Evolutionary conservation across 2,329 filamentous ascomycete genomes (phyloP).

Genomic region (Aureobasidium subglaciale): DNA sequence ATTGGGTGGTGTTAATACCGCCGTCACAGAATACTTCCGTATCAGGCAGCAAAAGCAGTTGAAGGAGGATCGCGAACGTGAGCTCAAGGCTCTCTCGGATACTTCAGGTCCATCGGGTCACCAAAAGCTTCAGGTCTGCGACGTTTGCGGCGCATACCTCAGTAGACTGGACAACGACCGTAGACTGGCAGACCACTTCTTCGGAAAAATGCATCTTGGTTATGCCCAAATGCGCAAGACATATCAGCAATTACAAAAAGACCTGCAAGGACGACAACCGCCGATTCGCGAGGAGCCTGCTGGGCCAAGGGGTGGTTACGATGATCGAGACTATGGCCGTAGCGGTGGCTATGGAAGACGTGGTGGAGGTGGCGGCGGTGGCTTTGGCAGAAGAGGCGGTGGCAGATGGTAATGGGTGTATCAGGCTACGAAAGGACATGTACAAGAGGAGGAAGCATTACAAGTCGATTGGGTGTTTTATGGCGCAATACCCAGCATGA

Average conservation of each 20-base stretch:
- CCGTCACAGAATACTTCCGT: conserved; percentile 82
- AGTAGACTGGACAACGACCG: conserved; percentile 90
- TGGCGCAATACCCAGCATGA: conserved; percentile 11
- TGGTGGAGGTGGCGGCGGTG: conserved; percentile 31
- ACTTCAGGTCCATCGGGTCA: conserved; percentile 89
- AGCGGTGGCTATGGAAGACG: conserved; percentile 44
- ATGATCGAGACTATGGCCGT: conserved; percentile 31
- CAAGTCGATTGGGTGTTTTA: conserved; percentile 7
- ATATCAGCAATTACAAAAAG: conserved; percentile 76
- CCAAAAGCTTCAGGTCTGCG: conserved; percentile 97
- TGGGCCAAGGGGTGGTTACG: conserved; percentile 37
- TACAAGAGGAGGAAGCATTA: background rate
- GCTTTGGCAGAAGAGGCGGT: conserved; percentile 20
- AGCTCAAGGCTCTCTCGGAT: conserved; percentile 84
- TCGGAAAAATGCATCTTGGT: conserved; percentile 97
- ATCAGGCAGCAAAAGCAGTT: conserved; percentile 71
- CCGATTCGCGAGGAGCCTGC: conserved; percentile 47
- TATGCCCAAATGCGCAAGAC: conserved; percentile 98
- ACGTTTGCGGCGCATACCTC: conserved; percentile 94
- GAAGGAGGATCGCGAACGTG: conserved; percentile 77
- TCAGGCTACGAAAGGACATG: conserved; percentile 8
- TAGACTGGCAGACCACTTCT: conserved; percentile 91
- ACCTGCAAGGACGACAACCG: conserved; percentile 66
- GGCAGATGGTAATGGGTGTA: conserved; percentile 15
- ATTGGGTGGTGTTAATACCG: conserved; percentile 69